Base-by-base conservation (phyloP, 1,284 basidiomycete genomes). In the Grifola frondosa region DNA sequence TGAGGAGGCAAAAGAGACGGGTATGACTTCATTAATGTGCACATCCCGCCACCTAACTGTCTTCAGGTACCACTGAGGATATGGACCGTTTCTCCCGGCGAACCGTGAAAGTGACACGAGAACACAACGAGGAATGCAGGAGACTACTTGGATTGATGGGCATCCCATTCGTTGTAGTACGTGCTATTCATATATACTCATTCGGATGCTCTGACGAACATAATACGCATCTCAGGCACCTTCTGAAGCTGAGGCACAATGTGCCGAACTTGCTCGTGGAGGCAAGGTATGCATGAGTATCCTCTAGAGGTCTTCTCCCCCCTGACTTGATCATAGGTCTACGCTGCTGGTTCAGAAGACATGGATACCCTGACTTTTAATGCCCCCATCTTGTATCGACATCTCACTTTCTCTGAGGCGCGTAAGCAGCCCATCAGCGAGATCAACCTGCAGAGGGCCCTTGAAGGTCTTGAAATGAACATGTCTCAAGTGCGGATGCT, bases 351-450 rank as follows among this genome's bases (percentile, higher is more conserved):
- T 6, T 97, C 94, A 1, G 97, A 99, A 69, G 97, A 99, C 64
- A 99, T 99, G 97, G 97, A 99, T 60, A 99, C 97, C 3, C 80
- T 99, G 31, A 99, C 97, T 0, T 99, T 99, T 72, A 78, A 82
- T 54, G 74, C 96, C 1, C 95, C 96, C 0, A 86, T 97, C 40
- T 76, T 99, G 8, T 86, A 91, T 53, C 91, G 96, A 35, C 96
- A 98, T 67, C 80, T 99, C 40, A 99, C 97, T 6, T 97, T 98
- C 66, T 95, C 91, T n/a, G 97, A 99, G 64, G 94, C 94, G 20
- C 95, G 97, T 66, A 99, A 98, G 65, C 84, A 91, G 56, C 96
- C 97, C n/a, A 98, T 99, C 54, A 88, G 84, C 53, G 93, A 98
- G 61, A 93, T 99, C 49, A 81, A 81, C 53, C 82, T 99, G 3